Percentiles rank a stretch among this genome's conserved stretches.
Conservation (phyloP, 2,329 filamentous ascomycete genomes). For the Orbilia javanica region DNA sequence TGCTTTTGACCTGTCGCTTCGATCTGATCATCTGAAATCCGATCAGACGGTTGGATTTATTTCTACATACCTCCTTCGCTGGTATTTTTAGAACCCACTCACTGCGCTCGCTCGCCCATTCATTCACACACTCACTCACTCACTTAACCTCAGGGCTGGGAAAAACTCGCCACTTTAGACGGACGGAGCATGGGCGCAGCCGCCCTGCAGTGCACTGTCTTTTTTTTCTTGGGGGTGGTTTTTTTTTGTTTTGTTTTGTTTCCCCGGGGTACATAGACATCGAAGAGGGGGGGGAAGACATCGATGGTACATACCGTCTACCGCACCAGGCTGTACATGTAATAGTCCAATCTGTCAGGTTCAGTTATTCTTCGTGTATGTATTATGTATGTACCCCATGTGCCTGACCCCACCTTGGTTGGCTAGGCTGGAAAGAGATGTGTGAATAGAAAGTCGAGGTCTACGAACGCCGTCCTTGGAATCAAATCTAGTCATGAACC, state of each 20-base stretch:
- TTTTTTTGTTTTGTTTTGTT: too few relatives aligned
- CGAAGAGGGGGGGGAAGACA: not conserved
- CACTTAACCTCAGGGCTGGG: not conserved
- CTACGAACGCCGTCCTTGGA: not conserved
- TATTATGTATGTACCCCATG: not conserved
- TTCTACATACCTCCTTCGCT: not conserved
- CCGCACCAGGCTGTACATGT: not conserved
- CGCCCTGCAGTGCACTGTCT: not conserved
- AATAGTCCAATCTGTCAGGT: not conserved
- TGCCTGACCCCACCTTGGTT: constrained; percentile 10
- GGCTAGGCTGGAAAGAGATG: not conserved
- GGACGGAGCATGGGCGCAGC: not conserved
- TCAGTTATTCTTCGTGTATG: not conserved
- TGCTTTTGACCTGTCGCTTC: not conserved
- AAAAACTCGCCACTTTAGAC: constrained; percentile 30
- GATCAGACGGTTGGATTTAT: constrained; percentile 18
- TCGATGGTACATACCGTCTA: constrained; percentile 22
- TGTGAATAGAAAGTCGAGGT: too few relatives aligned
- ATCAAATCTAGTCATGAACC: not conserved
- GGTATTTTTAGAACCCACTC: constrained; percentile 46
- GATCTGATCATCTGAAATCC: not conserved
- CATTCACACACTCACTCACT: not conserved
- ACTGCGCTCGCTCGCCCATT: not conserved
- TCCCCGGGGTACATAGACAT: too few relatives aligned
- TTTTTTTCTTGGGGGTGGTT: constrained; percentile 7